Evolutionary conservation across 805 yeast genomes (phyloP).

Genomic region (Kodamaea restingae): DNA sequence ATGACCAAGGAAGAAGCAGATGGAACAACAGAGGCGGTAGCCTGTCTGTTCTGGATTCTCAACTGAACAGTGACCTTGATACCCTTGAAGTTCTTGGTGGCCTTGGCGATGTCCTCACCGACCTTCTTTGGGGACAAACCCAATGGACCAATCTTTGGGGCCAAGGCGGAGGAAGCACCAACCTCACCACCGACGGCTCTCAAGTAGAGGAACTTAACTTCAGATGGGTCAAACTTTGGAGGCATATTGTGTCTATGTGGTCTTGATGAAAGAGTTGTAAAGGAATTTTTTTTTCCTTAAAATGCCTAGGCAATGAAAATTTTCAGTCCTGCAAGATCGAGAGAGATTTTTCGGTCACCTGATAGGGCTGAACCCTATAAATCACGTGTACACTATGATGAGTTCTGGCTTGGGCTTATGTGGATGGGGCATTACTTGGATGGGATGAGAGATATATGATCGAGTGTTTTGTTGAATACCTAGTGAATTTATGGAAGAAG

Average conservation of each 20-base stretch:
- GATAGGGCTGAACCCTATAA: constrained; percentile 1
- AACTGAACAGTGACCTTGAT: constrained; percentile 98
- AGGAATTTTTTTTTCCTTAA: constrained; percentile 1
- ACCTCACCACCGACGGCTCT: constrained; percentile 99
- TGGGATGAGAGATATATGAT: too few species aligned
- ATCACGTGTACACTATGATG: background rate
- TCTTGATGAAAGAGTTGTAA: constrained; percentile 7
- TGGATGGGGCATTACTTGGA: too few species aligned
- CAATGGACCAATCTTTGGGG: constrained; percentile 99
- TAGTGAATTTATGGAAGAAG: too few species aligned
- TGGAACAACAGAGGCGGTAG: constrained; percentile 97
- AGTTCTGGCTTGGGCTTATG: too few species aligned
- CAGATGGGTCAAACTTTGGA: constrained; percentile 98
- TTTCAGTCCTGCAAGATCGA: constrained; percentile 4
- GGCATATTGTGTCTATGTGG: constrained; percentile 55
- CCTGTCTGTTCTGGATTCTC: constrained; percentile 99
- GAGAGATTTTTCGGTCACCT: background rate
- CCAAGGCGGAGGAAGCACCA: constrained; percentile 99
- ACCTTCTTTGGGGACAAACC: constrained; percentile 99
- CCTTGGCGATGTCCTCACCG: constrained; percentile 99
- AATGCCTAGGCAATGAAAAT: constrained; percentile 4
- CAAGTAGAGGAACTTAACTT: constrained; percentile 96
- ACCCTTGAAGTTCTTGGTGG: constrained; percentile 98
- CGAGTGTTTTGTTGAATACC: too few species aligned
- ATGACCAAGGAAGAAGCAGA: constrained; percentile 98